Evolutionary conservation across 371 early-diverging fungal genomes (phyloP).

Genomic region (Mortierella sp.): DNA sequence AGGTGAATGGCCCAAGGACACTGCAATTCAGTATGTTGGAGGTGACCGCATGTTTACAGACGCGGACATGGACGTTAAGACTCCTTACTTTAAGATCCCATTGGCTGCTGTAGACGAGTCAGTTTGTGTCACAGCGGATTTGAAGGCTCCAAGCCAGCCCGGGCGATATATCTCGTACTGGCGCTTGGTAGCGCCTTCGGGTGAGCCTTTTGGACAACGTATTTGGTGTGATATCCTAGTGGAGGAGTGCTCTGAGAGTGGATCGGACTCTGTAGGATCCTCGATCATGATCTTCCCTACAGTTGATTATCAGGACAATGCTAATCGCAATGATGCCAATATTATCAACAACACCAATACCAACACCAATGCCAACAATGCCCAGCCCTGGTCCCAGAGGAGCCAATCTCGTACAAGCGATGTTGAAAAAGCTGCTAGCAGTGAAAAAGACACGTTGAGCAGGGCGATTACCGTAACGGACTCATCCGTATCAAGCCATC

Average conservation of each 20-base stretch:
- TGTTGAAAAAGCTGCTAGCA: neutral
- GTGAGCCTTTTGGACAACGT: conserved; percentile 73
- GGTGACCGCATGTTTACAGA: conserved; percentile 64
- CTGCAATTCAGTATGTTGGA: conserved; percentile 66
- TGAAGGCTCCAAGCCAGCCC: conserved; percentile 73
- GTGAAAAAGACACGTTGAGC: neutral
- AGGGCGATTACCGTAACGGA: neutral
- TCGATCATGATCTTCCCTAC: conserved; percentile 59
- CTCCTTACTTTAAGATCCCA: conserved; percentile 61
- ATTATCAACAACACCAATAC: neutral
- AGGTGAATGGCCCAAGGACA: conserved; percentile 72
- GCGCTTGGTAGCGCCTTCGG: conserved; percentile 71
- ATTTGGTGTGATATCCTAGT: conserved; percentile 77
- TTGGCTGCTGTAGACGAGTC: conserved; percentile 64
- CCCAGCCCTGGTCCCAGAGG: neutral
- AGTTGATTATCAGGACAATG: conserved; percentile 30
- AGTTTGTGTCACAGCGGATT: conserved; percentile 68
- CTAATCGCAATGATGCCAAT: too few species aligned
- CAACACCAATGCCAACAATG: neutral
- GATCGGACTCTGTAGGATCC: conserved; percentile 41
- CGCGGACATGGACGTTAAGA: conserved; percentile 10
- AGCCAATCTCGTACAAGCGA: neutral
- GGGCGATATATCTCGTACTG: conserved; percentile 75
- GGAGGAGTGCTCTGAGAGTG: conserved; percentile 45
- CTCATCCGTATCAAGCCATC: neutral